Conservation (phyloP, 257 asterid species). For the Ocimum tenuiflorum region DNA sequence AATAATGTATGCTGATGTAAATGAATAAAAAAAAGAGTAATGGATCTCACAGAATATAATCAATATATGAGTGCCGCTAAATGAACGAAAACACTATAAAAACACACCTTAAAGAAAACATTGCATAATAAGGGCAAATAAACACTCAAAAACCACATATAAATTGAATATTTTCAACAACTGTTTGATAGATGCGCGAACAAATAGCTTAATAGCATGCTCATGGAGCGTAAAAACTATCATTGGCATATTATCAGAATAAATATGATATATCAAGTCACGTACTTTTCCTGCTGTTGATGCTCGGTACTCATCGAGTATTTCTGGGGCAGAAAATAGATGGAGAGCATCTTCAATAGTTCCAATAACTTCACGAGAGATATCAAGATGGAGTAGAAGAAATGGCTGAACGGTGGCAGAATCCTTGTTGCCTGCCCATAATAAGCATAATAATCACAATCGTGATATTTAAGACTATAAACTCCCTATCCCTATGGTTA, state of each 20-base stretch:
- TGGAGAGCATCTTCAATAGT: conserved; percentile 75
- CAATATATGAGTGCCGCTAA: background rate
- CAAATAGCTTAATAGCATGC: background rate
- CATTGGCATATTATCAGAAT: background rate
- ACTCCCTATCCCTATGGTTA: background rate
- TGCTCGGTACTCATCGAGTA: conserved; percentile 74
- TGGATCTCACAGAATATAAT: too few relatives aligned
- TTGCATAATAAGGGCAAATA: background rate
- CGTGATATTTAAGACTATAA: background rate
- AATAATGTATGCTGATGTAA: too few relatives aligned
- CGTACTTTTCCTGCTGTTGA: conserved; percentile 60
- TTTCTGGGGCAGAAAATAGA: conserved; percentile 70
- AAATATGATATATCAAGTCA: conserved; percentile 5
- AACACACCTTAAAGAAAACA: background rate
- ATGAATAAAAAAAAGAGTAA: too few relatives aligned
- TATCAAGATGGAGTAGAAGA: conserved; percentile 82
- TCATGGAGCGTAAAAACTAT: background rate
- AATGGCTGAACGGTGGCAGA: conserved; percentile 88
- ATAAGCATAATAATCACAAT: conserved; percentile 8
- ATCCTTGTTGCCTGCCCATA: conserved; percentile 59
- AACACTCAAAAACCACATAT: background rate
- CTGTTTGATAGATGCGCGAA: too few relatives aligned
- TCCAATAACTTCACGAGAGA: conserved; percentile 57
- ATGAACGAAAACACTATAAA: background rate
- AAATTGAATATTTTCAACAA: too few relatives aligned